Base-by-base conservation (phyloP, 768 basidiomycete genomes). In the Lentinula edodes region DNA sequence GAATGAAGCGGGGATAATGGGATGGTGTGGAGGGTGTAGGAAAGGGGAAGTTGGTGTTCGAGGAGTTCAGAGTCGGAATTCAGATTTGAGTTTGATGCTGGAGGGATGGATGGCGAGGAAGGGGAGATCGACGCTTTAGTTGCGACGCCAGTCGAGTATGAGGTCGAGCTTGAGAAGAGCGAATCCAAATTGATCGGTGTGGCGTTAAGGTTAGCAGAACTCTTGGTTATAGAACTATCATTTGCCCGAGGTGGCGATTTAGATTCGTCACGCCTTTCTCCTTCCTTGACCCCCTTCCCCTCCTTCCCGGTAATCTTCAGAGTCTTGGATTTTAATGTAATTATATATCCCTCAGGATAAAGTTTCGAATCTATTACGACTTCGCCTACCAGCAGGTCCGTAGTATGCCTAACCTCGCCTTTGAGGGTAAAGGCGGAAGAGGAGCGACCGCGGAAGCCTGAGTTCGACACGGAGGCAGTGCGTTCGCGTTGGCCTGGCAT, bases 1-100 rank as follows among this genome's bases (percentile, higher is more conserved):
- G 92, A 90, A 66, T 90, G 91, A 61, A 92, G 74, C 10, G 93
- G 85, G 20, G 93, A 94, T 2, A 87, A 84, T 0, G 95, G 93
- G 58, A 96, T 81, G 0, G 88, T 89, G 69, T 91, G 83, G 13
- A 95, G 76, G 5, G 80, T 78, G 61, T 83, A 83, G 32, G 72
- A 70, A 63, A 91, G 75, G 15, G 85, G 91, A 34, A 86, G 79
- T 39, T 65, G 75, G 54, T 61, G 66, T 23, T 68, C 43, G 32
- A 32, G 12, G n/a, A 36, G 18, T 7, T 54, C 38, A 8, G 53
- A 13, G 13, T 35, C 28, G 39, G 36, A 9, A 12, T 23, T 23
- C 15, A 41, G 13, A 23, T 18, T 48, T 48, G 12, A 6, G 9
- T 48, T 23, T 48, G 53, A 38, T 13, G 35, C 7, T 15, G 60